A percentile compares a stretch with the other conserved stretches of the same genome.
Evolutionary conservation across 2,329 filamentous ascomycete species (phyloP).

Genomic region (Reticulascus tulasneorum): DNA sequence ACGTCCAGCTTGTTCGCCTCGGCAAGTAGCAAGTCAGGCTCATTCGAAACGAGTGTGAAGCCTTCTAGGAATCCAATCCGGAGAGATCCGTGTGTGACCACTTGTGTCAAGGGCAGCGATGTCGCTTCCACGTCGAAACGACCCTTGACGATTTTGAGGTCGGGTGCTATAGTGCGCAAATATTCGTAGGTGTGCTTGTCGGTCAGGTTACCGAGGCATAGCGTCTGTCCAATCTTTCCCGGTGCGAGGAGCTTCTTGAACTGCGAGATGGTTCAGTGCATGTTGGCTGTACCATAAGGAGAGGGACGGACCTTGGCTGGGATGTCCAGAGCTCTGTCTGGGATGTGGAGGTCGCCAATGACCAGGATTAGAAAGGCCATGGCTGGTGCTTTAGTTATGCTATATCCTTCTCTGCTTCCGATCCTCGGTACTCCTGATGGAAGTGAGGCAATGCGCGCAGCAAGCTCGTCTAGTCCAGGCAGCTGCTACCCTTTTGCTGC

Average conservation of each 20-base stretch:
- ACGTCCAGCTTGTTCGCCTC: constrained; percentile 67
- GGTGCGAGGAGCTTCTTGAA: constrained; percentile 83
- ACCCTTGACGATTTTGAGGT: constrained; percentile 67
- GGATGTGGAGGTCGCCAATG: constrained; percentile 91
- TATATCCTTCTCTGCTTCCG: too few species aligned
- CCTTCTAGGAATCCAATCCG: constrained; percentile 66
- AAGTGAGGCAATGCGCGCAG: too few species aligned
- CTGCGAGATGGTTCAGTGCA: constrained; percentile 35
- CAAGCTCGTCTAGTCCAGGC: too few species aligned
- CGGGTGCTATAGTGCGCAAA: constrained; percentile 68
- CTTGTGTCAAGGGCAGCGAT: constrained; percentile 60
- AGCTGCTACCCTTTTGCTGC: too few species aligned
- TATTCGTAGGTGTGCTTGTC: constrained; percentile 79
- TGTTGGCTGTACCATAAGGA: constrained; percentile 9
- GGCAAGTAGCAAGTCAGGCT: constrained; percentile 63
- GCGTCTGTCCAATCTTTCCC: constrained; percentile 77
- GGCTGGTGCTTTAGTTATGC: too few species aligned
- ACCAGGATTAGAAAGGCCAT: constrained; percentile 89
- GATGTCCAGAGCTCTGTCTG: constrained; percentile 86
- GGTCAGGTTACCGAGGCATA: constrained; percentile 77
- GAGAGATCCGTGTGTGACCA: constrained; percentile 62
- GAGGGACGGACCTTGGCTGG: constrained; percentile 68
- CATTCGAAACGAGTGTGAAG: constrained; percentile 63
- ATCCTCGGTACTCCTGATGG: too few species aligned
- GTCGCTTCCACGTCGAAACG: constrained; percentile 65